These are phyloP conservation scores for Castanospermum australe DNA, from an alignment of 306 rosid species.

Conservation along the genomic window DNA sequence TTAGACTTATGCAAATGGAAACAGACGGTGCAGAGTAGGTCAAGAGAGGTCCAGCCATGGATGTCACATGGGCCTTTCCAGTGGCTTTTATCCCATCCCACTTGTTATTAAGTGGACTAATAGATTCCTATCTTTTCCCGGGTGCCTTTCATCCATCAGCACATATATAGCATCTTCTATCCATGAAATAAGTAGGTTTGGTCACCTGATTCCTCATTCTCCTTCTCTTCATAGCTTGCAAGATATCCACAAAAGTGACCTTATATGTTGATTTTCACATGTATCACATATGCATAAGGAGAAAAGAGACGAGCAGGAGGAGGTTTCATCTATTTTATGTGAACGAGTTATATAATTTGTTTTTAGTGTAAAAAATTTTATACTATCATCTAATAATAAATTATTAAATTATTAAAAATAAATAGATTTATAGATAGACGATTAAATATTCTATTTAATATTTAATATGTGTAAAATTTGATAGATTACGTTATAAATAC, in stretches of 20 bases:
- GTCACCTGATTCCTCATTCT: not conserved
- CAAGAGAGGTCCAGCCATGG: constrained; percentile 23
- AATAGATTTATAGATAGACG: too few relatives aligned
- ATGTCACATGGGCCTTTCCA: constrained; percentile 39
- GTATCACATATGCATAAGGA: not conserved
- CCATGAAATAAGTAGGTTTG: not conserved
- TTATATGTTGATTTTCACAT: not conserved
- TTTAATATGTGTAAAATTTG: too few relatives aligned
- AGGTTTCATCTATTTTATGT: too few relatives aligned
- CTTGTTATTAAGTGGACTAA: constrained; percentile 31
- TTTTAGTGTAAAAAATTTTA: too few relatives aligned
- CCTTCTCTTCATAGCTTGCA: not conserved
- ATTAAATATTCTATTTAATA: too few relatives aligned
- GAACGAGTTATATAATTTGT: too few relatives aligned
- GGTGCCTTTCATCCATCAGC: not conserved
- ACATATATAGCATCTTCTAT: not conserved
- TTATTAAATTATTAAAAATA: too few relatives aligned
- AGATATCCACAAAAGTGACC: not conserved
- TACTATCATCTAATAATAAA: too few relatives aligned
- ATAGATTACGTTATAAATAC: too few relatives aligned
- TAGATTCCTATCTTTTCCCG: constrained; percentile 31
- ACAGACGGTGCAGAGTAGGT: not conserved
- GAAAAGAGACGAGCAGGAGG: not conserved
- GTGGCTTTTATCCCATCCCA: constrained; percentile 8
- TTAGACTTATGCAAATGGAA: not conserved